These are phyloP conservation scores for Dothidotthia symphoricarpi DNA, from an alignment of 2,329 filamentous ascomycete genomes.

Conservation along the genomic window DNA sequence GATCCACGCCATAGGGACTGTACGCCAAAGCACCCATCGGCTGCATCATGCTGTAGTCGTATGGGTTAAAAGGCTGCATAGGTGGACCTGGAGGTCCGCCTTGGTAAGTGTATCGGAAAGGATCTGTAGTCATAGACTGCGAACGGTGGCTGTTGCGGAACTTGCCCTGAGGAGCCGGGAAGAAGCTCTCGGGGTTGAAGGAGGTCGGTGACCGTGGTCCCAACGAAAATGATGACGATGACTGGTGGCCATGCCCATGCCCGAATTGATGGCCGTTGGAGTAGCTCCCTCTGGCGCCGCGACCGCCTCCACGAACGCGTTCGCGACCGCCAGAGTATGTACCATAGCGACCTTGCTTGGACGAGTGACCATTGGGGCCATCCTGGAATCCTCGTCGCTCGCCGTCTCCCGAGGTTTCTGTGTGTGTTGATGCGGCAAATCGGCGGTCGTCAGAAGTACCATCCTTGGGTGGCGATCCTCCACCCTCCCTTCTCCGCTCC, in stretches of 20 bases:
- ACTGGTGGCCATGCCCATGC: slow-evolving; percentile 41
- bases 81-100: slow-evolving; percentile 42
- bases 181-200: slow-evolving; percentile 39
- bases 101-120: slow-evolving; percentile 47
- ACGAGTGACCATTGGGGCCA: slow-evolving; percentile 27
- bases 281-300: slow-evolving; percentile 46
- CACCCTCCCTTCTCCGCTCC: slow-evolving; percentile 37
- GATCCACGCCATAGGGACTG: slow-evolving; percentile 58
- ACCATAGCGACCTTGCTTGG: slow-evolving; percentile 34
- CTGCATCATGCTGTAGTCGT: slow-evolving; percentile 57
- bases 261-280: slow-evolving; percentile 40
- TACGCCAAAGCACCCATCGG: slow-evolving; percentile 60
- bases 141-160: slow-evolving; percentile 56
- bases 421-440: slow-evolving; percentile 33
- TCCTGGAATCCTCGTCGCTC: slow-evolving; percentile 36
- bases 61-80: slow-evolving; percentile 55
- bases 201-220: slow-evolving; percentile 40
- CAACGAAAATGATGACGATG: slow-evolving; percentile 34
- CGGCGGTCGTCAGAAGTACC: slow-evolving; percentile 30
- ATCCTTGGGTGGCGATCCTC: slow-evolving; percentile 34
- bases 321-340: slow-evolving; percentile 42
- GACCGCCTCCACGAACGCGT: slow-evolving; percentile 51
- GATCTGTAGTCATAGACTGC: slow-evolving; percentile 60
- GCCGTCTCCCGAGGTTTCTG: slow-evolving; percentile 34
- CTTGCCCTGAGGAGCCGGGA: slow-evolving; percentile 34